phyloP scores from a whole-genome alignment of 2,329 filamentous ascomycete genomes.

The Stachybotrys chartarum region DNA sequence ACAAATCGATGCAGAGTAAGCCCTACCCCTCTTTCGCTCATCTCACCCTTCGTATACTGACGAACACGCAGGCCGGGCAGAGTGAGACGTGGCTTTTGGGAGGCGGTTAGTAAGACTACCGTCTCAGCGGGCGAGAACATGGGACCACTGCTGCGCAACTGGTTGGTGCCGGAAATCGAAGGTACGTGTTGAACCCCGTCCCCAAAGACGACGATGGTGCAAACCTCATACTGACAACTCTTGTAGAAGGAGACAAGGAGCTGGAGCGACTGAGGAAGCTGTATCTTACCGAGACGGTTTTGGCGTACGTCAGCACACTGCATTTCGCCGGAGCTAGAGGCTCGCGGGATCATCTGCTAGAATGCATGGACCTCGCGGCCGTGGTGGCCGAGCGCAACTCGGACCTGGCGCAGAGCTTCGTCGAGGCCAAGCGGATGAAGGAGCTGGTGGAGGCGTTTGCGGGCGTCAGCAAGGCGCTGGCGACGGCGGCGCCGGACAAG shows the following conservation, averaged over 20 bases:
- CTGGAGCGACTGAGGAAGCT: constrained; percentile 60
- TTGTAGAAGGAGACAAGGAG: constrained; percentile 50
- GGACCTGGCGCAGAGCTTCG: constrained; percentile 58
- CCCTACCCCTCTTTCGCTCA: constrained; percentile 4
- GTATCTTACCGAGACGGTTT: constrained; percentile 79
- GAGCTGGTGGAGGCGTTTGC: constrained; percentile 74
- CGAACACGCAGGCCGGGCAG: too few relatives aligned
- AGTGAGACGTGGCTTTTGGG: constrained; percentile 42
- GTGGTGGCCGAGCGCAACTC: constrained; percentile 64
- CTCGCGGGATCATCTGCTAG: constrained; percentile 68
- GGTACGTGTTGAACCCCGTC: constrained; percentile 34
- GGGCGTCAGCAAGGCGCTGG: constrained; percentile 64
- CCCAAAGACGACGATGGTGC: background rate
- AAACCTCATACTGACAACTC: constrained; percentile 4
- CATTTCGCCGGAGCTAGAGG: constrained; percentile 71
- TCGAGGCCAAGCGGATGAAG: constrained; percentile 59
- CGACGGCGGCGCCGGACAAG: constrained; percentile 49
- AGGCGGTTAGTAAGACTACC: constrained; percentile 45
- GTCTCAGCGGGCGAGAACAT: constrained; percentile 49
- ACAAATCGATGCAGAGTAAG: constrained; percentile 45
- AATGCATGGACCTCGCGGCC: constrained; percentile 80
- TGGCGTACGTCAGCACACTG: constrained; percentile 76
- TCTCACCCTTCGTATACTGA: background rate
- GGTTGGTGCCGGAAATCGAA: constrained; percentile 50
- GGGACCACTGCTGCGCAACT: constrained; percentile 55